Percentiles rank a stretch among this genome's conserved stretches.
Evolutionary conservation across 495 filamentous ascomycete genomes (phyloP).

Genomic region (Xylaria cubensis): DNA sequence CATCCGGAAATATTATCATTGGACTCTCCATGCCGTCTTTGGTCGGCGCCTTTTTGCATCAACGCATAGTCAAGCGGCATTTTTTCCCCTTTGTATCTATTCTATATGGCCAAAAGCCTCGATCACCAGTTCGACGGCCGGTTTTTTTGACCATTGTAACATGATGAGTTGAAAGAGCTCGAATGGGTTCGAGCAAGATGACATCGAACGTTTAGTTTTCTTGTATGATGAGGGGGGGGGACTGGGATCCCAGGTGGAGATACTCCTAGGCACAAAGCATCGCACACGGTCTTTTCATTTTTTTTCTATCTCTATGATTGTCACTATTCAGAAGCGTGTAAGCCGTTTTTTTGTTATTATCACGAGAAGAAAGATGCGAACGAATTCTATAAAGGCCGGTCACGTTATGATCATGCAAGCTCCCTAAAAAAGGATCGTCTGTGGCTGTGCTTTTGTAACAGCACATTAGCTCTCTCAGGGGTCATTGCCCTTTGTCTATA

Average conservation of each 20-base stretch:
- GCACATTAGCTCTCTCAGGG: background rate
- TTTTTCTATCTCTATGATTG: background rate
- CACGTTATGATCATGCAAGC: background rate
- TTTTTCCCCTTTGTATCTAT: constrained; percentile 47
- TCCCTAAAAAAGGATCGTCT: background rate
- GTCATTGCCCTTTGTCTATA: background rate
- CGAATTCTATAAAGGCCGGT: background rate
- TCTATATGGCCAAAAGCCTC: constrained; percentile 42
- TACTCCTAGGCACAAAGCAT: constrained; percentile 23
- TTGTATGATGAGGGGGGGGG: constrained; percentile 24
- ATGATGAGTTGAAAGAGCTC: constrained; percentile 18
- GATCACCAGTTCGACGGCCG: background rate
- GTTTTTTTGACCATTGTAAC: constrained; percentile 22
- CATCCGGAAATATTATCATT: constrained; percentile 13
- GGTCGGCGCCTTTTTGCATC: constrained; percentile 5
- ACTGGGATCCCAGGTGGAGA: constrained; percentile 10
- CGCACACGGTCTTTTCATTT: constrained; percentile 19
- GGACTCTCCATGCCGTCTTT: constrained; percentile 37
- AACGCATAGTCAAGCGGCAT: constrained; percentile 31
- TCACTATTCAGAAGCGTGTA: constrained; percentile 8
- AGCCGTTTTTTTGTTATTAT: background rate
- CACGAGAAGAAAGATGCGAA: constrained; percentile 17
- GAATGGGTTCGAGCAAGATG: constrained; percentile 3
- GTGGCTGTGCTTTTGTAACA: background rate
- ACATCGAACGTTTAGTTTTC: constrained; percentile 5